Evolutionary conservation across 2,329 filamentous ascomycete species (phyloP), one percentile per base, ranked within the genome.

Genomic region (Endocalyx cinctus): DNA sequence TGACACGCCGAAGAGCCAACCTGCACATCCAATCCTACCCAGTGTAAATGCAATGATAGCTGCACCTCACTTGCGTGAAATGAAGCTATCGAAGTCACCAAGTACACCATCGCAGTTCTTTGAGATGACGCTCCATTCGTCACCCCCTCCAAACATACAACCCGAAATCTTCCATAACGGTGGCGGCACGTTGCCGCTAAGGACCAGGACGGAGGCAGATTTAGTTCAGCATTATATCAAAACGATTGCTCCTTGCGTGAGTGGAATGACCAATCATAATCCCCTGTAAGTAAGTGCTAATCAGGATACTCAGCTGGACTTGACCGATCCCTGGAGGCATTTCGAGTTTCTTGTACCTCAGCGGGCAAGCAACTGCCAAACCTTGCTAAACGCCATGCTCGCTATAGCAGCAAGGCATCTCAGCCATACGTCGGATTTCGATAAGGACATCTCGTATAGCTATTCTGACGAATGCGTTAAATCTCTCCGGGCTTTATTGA

Each of bases 331-430:
- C 11, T 37, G 43, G 33, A 57, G 52, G 13, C 71, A 74, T 38
- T 79, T 80, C 43, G 67, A 70, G 34, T 59, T 64, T 0, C 57
- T 71, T 5, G 73, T 79, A 0, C 75, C 75, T 0, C 62, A 69
- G 34, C 60, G 69, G 14, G 72, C 75, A 4, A 63, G 63, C 10
- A 62, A 55, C 2, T 74, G 66, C 33, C 67, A 67, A 1, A 67
- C 70, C 3, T 59, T 79, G 4, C 58, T 76, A 10, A 74, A 77
- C 34, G 73, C 74, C 15, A 74, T 78, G 17, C 64, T 76, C 26
- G 74, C 74, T 2, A 59, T 77, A 4, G 68, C 74, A 0, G 69
- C 73, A 3, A 61, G 72, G 23, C 74, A 78, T 45, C 52, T 77
- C 23, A 72, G 66, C 29, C 61, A 72, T 19, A 65, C 64, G 10